Percentiles rank a stretch among this genome's conserved stretches.
Conservation (phyloP, 352 stramenopile genomes). For the Phytophthora ramorum region DNA sequence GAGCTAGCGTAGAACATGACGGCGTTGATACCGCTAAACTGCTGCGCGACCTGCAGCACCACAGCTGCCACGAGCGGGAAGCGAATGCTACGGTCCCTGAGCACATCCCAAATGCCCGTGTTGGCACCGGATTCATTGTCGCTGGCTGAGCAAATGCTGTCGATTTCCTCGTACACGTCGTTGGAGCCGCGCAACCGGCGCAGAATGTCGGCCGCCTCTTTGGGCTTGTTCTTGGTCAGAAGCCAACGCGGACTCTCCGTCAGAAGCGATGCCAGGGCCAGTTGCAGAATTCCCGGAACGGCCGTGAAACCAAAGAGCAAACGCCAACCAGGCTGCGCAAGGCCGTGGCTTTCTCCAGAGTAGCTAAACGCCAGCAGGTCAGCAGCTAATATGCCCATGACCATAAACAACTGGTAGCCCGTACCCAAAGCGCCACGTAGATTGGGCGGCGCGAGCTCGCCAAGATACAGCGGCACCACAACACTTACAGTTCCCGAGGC, state of each 20-base stretch:
- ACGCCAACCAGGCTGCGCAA: constrained; percentile 68
- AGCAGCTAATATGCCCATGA: constrained; percentile 68
- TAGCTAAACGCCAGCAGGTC: constrained; percentile 67
- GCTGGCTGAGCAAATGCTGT: constrained; percentile 82
- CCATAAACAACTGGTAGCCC: constrained; percentile 79
- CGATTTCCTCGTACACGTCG: constrained; percentile 83
- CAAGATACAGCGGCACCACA: constrained; percentile 75
- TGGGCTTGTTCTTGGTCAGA: constrained; percentile 74
- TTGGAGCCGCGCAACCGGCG: constrained; percentile 69
- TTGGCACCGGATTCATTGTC: constrained; percentile 76
- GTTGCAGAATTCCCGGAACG: constrained; percentile 68
- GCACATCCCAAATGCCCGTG: constrained; percentile 70
- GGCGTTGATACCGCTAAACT: constrained; percentile 80
- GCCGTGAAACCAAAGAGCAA: constrained; percentile 75
- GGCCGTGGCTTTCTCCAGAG: constrained; percentile 58
- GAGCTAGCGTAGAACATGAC: constrained; percentile 86
- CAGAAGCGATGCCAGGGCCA: constrained; percentile 65
- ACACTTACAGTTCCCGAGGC: constrained; percentile 73
- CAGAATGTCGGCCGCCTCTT: constrained; percentile 76
- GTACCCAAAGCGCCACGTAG: constrained; percentile 75
- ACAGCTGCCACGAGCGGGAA: constrained; percentile 70
- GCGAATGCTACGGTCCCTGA: constrained; percentile 65
- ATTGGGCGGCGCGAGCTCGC: constrained; percentile 74
- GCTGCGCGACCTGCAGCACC: constrained; percentile 69
- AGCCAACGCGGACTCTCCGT: constrained; percentile 78